Evolutionary conservation across 352 stramenopile species (phyloP).

Genomic region (Globisporangium mamillatum): DNA sequence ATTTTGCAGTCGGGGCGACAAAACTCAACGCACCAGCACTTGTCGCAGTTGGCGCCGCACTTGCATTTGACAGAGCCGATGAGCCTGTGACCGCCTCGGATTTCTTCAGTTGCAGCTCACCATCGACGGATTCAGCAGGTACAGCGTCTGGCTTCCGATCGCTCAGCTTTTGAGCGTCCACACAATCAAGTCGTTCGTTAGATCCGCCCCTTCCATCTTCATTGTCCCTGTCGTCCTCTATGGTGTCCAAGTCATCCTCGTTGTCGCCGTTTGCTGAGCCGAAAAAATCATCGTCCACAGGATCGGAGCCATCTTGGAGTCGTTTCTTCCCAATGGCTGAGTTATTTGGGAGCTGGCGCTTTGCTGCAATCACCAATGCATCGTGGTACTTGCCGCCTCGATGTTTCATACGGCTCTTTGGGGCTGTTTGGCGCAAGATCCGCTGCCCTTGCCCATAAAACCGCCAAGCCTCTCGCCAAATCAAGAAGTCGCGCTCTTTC

Average conservation of each 20-base stretch:
- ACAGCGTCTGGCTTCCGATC: not conserved
- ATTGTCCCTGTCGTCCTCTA: conserved; percentile 26
- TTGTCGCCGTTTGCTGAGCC: conserved; percentile 21
- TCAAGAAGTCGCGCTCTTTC: conserved; percentile 80
- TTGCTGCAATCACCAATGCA: conserved; percentile 64
- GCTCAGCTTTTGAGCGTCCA: not conserved
- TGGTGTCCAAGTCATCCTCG: conserved; percentile 20
- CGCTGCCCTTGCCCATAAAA: conserved; percentile 86
- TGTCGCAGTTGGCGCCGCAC: not conserved
- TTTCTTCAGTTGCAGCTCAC: not conserved
- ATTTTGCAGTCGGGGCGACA: not conserved
- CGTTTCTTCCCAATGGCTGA: conserved; percentile 56
- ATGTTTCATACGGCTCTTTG: conserved; percentile 77
- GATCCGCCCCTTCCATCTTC: not conserved
- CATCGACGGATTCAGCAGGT: not conserved
- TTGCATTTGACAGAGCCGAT: conserved; percentile 4
- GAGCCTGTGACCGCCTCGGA: not conserved
- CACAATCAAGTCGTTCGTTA: not conserved
- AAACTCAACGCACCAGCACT: not conserved
- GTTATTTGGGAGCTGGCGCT: conserved; percentile 81
- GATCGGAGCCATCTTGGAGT: conserved; percentile 26
- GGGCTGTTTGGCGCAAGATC: conserved; percentile 69
- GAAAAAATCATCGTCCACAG: conserved; percentile 25
- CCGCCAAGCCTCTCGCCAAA: conserved; percentile 92
- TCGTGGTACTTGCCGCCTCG: conserved; percentile 71